Conservation (phyloP, 148 eudicot genomes). For the Fallopia convolvulus region DNA sequence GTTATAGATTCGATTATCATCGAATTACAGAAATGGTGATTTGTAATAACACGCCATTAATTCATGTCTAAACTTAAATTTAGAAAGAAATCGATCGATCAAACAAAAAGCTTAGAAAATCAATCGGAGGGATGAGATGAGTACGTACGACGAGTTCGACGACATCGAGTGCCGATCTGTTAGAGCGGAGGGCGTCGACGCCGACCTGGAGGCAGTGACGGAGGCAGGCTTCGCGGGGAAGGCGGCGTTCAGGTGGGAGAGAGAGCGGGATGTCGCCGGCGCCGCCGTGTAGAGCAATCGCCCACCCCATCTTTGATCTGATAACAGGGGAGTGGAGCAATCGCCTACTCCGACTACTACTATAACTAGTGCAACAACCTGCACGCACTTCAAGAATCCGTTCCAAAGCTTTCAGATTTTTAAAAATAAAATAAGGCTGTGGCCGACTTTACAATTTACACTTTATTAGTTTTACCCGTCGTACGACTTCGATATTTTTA, state of each 20-base stretch:
- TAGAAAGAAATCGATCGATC: too few species aligned
- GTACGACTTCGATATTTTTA: too few species aligned
- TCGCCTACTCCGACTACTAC: background rate
- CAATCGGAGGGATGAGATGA: background rate
- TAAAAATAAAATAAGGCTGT: too few species aligned
- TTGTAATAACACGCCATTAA: too few species aligned
- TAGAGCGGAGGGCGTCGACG: conserved; percentile 45
- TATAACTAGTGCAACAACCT: background rate
- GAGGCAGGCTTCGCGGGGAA: conserved; percentile 53
- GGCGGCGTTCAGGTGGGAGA: conserved; percentile 43
- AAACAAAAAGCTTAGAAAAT: too few species aligned
- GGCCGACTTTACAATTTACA: too few species aligned
- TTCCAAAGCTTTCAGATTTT: too few species aligned
- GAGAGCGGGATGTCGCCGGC: conserved; percentile 75
- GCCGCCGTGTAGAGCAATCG: conserved; percentile 88
- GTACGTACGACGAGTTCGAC: conserved; percentile 79
- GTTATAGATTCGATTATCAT: too few species aligned
- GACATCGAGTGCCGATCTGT: conserved; percentile 53
- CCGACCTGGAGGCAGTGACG: conserved; percentile 63
- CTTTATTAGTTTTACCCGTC: too few species aligned
- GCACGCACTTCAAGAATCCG: background rate
- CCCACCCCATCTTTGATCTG: conserved; percentile 62
- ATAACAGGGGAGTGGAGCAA: background rate
- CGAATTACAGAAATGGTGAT: too few species aligned
- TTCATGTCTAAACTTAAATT: too few species aligned